These are phyloP conservation scores for Lophiostoma macrostomum DNA, from an alignment of 495 filamentous ascomycete genomes.

Conservation along the genomic window DNA sequence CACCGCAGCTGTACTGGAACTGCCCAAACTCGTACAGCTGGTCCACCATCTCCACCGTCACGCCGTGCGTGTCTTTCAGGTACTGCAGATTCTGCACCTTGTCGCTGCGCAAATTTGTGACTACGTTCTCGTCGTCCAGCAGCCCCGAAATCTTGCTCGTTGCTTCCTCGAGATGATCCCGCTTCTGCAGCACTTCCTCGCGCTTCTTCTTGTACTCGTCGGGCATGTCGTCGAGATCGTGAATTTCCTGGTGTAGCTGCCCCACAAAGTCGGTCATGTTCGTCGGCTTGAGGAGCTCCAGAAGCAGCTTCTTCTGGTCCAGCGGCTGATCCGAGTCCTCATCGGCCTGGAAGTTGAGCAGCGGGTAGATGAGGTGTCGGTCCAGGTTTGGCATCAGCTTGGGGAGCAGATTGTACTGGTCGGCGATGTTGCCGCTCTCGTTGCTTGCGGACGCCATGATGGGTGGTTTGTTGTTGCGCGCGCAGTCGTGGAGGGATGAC, in stretches of 20 bases:
- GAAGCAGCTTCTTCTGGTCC: constrained; percentile 78
- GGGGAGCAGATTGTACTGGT: constrained; percentile 76
- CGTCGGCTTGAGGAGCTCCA: constrained; percentile 86
- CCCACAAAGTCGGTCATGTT: constrained; percentile 98
- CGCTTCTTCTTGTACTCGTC: constrained; percentile 82
- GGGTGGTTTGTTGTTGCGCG: constrained; percentile 1
- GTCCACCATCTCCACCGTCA: constrained; percentile 92
- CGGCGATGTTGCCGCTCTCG: constrained; percentile 53
- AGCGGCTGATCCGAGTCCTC: constrained; percentile 58
- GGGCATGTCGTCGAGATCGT: constrained; percentile 72
- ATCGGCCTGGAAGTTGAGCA: constrained; percentile 74
- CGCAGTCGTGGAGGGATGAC: background rate
- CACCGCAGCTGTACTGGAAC: constrained; percentile 94
- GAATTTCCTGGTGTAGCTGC: constrained; percentile 78
- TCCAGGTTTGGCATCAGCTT: constrained; percentile 91
- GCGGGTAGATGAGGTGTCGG: constrained; percentile 90
- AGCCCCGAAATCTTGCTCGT: constrained; percentile 81
- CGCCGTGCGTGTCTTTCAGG: constrained; percentile 88
- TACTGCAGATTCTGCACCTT: constrained; percentile 97
- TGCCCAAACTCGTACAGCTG: constrained; percentile 89
- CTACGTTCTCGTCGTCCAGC: constrained; percentile 79
- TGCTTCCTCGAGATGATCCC: constrained; percentile 78
- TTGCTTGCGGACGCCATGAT: constrained; percentile 54
- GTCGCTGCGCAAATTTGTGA: constrained; percentile 83
- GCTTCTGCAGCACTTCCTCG: constrained; percentile 77